Conservation (phyloP, 2,329 filamentous ascomycete species). For the Pseudomassariella vexata region DNA sequence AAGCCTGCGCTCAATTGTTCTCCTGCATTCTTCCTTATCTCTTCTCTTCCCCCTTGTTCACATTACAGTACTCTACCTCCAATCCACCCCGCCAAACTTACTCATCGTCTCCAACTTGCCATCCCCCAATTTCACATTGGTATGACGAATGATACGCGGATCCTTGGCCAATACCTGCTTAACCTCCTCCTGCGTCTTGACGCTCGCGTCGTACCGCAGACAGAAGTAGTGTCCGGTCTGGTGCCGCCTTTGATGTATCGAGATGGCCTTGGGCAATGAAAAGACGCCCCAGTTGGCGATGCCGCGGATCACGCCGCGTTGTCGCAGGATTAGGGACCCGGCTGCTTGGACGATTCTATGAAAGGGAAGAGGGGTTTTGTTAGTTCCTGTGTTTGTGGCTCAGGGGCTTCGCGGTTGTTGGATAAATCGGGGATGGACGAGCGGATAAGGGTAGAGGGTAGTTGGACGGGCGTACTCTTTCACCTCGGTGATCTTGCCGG, state of each 20-base stretch:
- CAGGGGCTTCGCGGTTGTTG: neutral
- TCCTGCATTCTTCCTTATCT: too few relatives aligned
- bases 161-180: conserved; percentile 74
- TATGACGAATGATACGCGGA: conserved; percentile 83
- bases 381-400: conserved; percentile 1
- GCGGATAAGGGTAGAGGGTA: conserved; percentile 9
- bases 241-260: conserved; percentile 78
- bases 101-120: conserved; percentile 47
- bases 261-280: conserved; percentile 72
- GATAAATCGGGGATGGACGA: neutral
- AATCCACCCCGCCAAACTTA: conserved; percentile 43
- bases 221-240: conserved; percentile 92
- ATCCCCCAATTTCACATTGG: conserved; percentile 78
- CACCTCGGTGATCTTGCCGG: conserved; percentile 82
- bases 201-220: conserved; percentile 85
- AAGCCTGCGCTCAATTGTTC: too few relatives aligned
- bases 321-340: conserved; percentile 74
- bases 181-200: conserved; percentile 67
- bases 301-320: conserved; percentile 85
- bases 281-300: conserved; percentile 95
- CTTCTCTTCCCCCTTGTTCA: conserved; percentile 24
- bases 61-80: too few relatives aligned
- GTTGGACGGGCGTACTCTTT: conserved; percentile 67
- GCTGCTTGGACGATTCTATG: conserved; percentile 79
- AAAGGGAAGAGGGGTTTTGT: conserved; percentile 2